Conservation (phyloP, 495 filamentous ascomycete genomes). For the Schizothecium vesticola region DNA sequence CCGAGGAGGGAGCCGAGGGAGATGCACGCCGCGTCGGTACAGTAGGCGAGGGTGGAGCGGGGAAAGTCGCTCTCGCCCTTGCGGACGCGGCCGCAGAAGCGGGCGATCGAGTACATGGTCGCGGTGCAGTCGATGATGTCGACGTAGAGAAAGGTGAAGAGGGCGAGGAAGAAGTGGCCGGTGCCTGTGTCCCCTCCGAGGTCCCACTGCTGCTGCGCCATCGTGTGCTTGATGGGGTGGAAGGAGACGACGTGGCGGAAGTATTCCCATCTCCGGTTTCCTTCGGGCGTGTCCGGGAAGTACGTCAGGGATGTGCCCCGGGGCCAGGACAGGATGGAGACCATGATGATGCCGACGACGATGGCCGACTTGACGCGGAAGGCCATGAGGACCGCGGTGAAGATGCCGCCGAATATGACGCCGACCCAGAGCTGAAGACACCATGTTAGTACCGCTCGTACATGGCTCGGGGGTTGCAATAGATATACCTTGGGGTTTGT, state of each 20-base stretch:
- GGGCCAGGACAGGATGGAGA: conserved; percentile 79
- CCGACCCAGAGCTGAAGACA: conserved; percentile 63
- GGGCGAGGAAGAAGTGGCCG: conserved; percentile 62
- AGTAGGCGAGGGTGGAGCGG: conserved; percentile 60
- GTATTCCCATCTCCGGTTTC: conserved; percentile 63
- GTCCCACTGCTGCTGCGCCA: conserved; percentile 64
- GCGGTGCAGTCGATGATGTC: conserved; percentile 68
- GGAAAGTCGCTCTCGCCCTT: conserved; percentile 57
- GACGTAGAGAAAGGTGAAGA: conserved; percentile 82
- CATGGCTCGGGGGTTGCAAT: background rate
- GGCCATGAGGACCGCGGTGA: conserved; percentile 73
- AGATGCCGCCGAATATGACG: conserved; percentile 69
- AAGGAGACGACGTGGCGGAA: conserved; percentile 75
- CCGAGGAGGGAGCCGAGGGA: conserved; percentile 73
- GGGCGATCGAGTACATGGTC: conserved; percentile 74
- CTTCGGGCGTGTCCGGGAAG: conserved; percentile 64
- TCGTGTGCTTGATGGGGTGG: conserved; percentile 64
- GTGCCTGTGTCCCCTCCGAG: conserved; percentile 42
- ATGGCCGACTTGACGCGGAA: conserved; percentile 75
- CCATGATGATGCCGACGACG: conserved; percentile 73
- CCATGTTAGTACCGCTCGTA: conserved; percentile 14
- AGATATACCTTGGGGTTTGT: conserved; percentile 54
- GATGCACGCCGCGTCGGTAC: conserved; percentile 62
- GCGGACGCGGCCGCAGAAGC: conserved; percentile 63
- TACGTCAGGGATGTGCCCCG: conserved; percentile 69